These are phyloP conservation scores for Thalassiosira pacifica DNA, from an alignment of 352 stramenopile genomes.

Conservation along the genomic window DNA sequence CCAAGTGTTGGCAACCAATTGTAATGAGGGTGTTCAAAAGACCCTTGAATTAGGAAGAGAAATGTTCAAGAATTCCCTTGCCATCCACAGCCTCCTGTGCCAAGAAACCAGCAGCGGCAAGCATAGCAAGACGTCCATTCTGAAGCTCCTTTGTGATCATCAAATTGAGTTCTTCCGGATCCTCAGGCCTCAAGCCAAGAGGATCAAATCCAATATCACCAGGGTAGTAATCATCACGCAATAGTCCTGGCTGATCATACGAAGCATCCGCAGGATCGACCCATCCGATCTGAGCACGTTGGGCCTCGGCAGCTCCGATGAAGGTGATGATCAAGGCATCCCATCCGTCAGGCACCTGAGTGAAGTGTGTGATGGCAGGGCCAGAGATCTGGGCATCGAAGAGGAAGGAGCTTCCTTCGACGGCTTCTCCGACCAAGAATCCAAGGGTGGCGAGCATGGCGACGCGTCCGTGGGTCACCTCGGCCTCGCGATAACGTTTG, in stretches of 20 bases:
- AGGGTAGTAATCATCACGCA: constrained; percentile 47
- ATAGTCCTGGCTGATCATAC: constrained; percentile 54
- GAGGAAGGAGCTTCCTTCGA: constrained; percentile 70
- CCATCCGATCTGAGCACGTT: constrained; percentile 71
- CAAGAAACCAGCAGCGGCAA: constrained; percentile 74
- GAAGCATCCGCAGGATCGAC: constrained; percentile 60
- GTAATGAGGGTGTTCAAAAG: too few relatives aligned
- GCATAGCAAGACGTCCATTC: constrained; percentile 78
- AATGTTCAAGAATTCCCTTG: too few relatives aligned
- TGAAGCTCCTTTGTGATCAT: constrained; percentile 79
- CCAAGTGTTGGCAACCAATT: too few relatives aligned
- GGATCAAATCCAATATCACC: constrained; percentile 64
- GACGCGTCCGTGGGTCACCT: constrained; percentile 75
- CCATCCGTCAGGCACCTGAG: constrained; percentile 64
- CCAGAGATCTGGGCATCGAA: constrained; percentile 72
- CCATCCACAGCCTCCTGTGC: constrained; percentile 67
- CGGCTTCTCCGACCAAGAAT: constrained; percentile 68
- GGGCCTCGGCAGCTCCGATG: constrained; percentile 67
- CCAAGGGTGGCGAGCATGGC: constrained; percentile 57
- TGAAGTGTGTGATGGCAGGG: constrained; percentile 76
- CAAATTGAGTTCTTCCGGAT: constrained; percentile 58
- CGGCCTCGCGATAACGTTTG: constrained; percentile 76
- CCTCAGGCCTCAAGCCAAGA: constrained; percentile 69
- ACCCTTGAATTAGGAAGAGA: too few relatives aligned
- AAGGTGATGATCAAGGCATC: constrained; percentile 53